phyloP scores from a whole-genome alignment of 1,139 yeast genomes.

The Protomyces inundatus region DNA sequence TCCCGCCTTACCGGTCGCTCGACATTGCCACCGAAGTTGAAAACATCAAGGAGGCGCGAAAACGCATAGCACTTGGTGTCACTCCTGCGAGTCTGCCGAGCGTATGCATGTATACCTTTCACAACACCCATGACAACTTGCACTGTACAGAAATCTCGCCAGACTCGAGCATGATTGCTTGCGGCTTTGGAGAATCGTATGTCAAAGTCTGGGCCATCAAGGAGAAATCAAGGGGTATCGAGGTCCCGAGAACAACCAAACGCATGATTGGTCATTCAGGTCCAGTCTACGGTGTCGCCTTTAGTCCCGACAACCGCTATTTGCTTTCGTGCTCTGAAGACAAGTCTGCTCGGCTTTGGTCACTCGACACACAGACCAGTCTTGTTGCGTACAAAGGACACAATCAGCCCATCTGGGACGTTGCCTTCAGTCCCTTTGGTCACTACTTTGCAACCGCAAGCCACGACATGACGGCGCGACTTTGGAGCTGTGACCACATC shows the following conservation, averaged over 20 bases:
- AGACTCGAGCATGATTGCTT: conserved; percentile 82
- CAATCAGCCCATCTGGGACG: conserved; percentile 97
- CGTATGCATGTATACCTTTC: conserved; percentile 97
- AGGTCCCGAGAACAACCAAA: conserved; percentile 39
- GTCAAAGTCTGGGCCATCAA: conserved; percentile 89
- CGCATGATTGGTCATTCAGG: conserved; percentile 90
- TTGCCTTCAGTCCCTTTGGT: conserved; percentile 86
- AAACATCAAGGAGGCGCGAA: conserved; percentile 74
- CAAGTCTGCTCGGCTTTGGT: conserved; percentile 88
- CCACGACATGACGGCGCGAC: conserved; percentile 93
- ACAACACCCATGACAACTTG: conserved; percentile 77
- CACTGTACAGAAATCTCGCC: conserved; percentile 80
- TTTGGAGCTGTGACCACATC: conserved; percentile 98
- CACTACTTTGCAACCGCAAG: conserved; percentile 97
- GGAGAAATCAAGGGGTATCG: conserved; percentile 47
- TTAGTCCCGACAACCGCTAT: conserved; percentile 83
- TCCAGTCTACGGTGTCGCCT: conserved; percentile 82
- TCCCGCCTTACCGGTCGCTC: conserved; percentile 73
- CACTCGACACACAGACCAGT: conserved; percentile 81
- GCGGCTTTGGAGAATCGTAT: conserved; percentile 88
- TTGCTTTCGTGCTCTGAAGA: conserved; percentile 84
- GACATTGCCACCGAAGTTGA: conserved; percentile 76
- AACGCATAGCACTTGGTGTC: conserved; percentile 59
- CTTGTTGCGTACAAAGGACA: conserved; percentile 95
- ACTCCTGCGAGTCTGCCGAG: conserved; percentile 83